Conservation (phyloP, 2,329 filamentous ascomycete species). For the Teratosphaeria viscida region DNA sequence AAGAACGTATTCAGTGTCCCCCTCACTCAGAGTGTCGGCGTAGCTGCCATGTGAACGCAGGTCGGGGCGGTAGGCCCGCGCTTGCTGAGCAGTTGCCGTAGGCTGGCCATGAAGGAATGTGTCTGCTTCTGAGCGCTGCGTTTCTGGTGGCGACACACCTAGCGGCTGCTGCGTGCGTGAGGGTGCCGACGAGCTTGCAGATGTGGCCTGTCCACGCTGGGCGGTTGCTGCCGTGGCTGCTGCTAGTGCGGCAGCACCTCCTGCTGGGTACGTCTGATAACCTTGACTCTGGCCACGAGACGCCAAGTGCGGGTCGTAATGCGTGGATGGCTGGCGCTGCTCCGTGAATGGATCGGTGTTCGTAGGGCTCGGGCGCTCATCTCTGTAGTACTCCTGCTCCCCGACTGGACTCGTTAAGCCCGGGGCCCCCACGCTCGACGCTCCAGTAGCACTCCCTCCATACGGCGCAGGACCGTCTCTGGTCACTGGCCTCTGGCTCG, state of each 20-base stretch:
- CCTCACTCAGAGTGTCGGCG: constrained; percentile 46
- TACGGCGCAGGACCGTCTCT: constrained; percentile 25
- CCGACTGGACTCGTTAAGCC: constrained; percentile 21
- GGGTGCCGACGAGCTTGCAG: not conserved
- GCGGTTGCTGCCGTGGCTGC: constrained; percentile 1
- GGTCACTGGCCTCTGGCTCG: constrained; percentile 31
- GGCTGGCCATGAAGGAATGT: constrained; percentile 21
- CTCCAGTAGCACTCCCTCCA: constrained; percentile 7
- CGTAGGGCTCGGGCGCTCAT: constrained; percentile 45
- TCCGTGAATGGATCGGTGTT: constrained; percentile 55
- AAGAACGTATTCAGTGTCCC: constrained; percentile 61
- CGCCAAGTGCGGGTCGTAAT: constrained; percentile 28
- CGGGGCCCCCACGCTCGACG: constrained; percentile 12
- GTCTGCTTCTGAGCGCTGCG: constrained; percentile 31
- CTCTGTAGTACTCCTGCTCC: constrained; percentile 35
- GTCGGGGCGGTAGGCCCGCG: constrained; percentile 26
- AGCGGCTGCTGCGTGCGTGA: not conserved
- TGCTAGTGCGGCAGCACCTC: constrained; percentile 1
- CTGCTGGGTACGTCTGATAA: constrained; percentile 20
- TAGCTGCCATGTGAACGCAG: constrained; percentile 23
- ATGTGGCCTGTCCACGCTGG: constrained; percentile 4
- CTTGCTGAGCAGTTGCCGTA: constrained; percentile 2
- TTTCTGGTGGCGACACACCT: constrained; percentile 9
- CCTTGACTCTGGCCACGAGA: constrained; percentile 11
- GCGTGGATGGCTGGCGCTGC: constrained; percentile 25